phyloP scores from a whole-genome alignment of 768 basidiomycete genomes.

The Termitomyces sp. region DNA sequence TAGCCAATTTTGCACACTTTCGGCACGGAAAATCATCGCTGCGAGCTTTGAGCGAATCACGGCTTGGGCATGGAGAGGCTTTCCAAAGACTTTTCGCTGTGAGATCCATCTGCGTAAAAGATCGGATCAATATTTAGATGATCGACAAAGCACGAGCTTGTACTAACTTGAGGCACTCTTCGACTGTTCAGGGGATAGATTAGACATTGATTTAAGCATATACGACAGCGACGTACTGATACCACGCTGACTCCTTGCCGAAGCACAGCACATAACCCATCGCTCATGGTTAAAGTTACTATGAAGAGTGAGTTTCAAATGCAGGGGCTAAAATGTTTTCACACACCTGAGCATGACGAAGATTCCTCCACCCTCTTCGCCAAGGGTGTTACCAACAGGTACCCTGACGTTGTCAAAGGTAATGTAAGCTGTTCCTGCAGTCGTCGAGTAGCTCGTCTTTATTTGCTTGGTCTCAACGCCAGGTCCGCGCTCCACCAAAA shows the following conservation, averaged over 20 bases:
- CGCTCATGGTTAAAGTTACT: conserved; percentile 94
- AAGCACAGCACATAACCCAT: conserved; percentile 62
- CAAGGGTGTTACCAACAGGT: conserved; percentile 80
- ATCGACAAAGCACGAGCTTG: background rate
- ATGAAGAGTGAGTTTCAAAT: background rate
- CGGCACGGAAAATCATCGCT: conserved; percentile 75
- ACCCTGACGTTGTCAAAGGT: conserved; percentile 84
- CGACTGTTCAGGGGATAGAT: conserved; percentile 35
- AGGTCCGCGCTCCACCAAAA: conserved; percentile 25
- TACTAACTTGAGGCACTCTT: conserved; percentile 76
- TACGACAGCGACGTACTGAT: conserved; percentile 8
- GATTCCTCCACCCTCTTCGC: conserved; percentile 30
- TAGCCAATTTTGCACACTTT: conserved; percentile 65
- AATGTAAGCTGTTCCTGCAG: conserved; percentile 83
- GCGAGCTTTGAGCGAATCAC: conserved; percentile 89
- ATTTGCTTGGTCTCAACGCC: conserved; percentile 74
- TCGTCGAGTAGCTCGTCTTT: conserved; percentile 66
- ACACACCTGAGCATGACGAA: conserved; percentile 25
- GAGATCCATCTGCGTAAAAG: conserved; percentile 60
- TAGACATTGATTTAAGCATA: background rate
- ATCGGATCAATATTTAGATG: background rate
- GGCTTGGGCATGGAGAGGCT: conserved; percentile 75
- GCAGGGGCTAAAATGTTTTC: background rate
- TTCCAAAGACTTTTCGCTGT: conserved; percentile 90
- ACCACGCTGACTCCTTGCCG: conserved; percentile 16